phyloP scores from a whole-genome alignment of 1,284 basidiomycete genomes.

The Afroboletus lepidellus region DNA sequence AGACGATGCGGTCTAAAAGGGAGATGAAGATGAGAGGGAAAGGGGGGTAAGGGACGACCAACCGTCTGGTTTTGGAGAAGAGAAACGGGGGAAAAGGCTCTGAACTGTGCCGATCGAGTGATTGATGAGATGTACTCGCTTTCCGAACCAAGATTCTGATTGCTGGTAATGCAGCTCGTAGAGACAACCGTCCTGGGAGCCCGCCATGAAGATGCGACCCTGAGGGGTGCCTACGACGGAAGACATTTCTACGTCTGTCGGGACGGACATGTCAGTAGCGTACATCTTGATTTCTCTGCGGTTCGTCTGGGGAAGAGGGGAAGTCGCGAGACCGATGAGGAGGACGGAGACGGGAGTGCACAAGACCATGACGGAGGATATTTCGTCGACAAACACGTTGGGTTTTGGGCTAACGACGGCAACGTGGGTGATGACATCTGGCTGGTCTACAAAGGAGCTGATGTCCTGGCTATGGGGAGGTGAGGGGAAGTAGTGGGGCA shows the following conservation, averaged over 20 bases:
- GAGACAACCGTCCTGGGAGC: constrained; percentile 82
- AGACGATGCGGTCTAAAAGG: constrained; percentile 62
- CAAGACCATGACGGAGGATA: constrained; percentile 86
- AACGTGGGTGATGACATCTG: constrained; percentile 88
- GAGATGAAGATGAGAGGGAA: constrained; percentile 6
- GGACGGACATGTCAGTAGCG: constrained; percentile 82
- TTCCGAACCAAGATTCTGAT: constrained; percentile 91
- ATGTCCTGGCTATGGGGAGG: constrained; percentile 65
- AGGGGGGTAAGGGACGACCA: constrained; percentile 10
- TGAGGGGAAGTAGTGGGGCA: constrained; percentile 1
- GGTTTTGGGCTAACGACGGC: constrained; percentile 78
- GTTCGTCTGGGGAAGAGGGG: constrained; percentile 46
- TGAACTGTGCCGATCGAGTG: constrained; percentile 75
- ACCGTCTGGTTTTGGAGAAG: constrained; percentile 62
- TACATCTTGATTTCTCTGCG: constrained; percentile 83
- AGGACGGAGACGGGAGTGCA: constrained; percentile 84
- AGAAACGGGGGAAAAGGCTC: constrained; percentile 68
- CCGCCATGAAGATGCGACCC: constrained; percentile 91
- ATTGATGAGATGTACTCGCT: constrained; percentile 79
- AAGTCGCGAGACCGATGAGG: constrained; percentile 80
- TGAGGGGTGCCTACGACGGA: constrained; percentile 77
- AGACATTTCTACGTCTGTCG: constrained; percentile 82
- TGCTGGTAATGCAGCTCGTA: constrained; percentile 95
- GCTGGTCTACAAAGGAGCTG: constrained; percentile 86
- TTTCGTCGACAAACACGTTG: constrained; percentile 91